Percentiles rank a stretch among this genome's conserved stretches.
Evolutionary conservation across 163 green algal genomes (phyloP).

Genomic region (Coccomyxa subellipsoidea): DNA sequence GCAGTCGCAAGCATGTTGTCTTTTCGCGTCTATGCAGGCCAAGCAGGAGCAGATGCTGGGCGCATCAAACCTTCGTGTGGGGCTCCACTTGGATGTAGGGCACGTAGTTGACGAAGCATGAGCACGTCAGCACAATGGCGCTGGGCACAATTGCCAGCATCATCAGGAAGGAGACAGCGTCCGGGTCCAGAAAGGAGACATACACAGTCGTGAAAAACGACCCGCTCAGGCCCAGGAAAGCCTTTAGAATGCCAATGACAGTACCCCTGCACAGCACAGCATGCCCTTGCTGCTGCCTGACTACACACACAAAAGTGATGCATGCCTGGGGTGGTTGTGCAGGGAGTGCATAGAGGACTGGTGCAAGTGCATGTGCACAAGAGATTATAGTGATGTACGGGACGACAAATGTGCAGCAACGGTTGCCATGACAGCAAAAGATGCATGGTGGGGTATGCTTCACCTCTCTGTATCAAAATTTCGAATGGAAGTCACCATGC

Average conservation of each 20-base stretch:
- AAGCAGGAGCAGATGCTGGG: too few species aligned
- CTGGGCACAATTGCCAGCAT: slow-evolving; percentile 37
- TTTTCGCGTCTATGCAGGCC: too few species aligned
- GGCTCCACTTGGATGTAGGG: slow-evolving; percentile 30
- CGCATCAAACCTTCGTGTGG: slow-evolving; percentile 23
- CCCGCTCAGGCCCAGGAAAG: slow-evolving; percentile 26
- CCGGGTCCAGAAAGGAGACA: slow-evolving; percentile 27
- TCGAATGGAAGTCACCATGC: slow-evolving; percentile 47
- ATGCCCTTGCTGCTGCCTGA: too few species aligned
- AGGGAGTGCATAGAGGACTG: too few species aligned
- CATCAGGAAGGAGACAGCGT: slow-evolving; percentile 35
- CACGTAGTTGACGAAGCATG: slow-evolving; percentile 43
- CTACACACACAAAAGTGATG: too few species aligned
- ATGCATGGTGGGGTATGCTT: too few species aligned
- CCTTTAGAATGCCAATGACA: slow-evolving; percentile 57
- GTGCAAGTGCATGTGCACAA: too few species aligned
- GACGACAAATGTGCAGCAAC: background rate
- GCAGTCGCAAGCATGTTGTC: too few species aligned
- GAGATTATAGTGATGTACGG: background rate
- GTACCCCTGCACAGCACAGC: slow-evolving; percentile 30
- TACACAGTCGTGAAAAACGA: slow-evolving; percentile 38
- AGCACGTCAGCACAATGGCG: slow-evolving; percentile 18
- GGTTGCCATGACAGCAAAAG: too few species aligned
- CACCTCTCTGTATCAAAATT: slow-evolving; percentile 48
- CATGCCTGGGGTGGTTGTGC: too few species aligned